These are phyloP conservation scores for Schoenoplectus triqueter DNA, from an alignment of 202 grass and related monocot genomes.

Conservation along the genomic window DNA sequence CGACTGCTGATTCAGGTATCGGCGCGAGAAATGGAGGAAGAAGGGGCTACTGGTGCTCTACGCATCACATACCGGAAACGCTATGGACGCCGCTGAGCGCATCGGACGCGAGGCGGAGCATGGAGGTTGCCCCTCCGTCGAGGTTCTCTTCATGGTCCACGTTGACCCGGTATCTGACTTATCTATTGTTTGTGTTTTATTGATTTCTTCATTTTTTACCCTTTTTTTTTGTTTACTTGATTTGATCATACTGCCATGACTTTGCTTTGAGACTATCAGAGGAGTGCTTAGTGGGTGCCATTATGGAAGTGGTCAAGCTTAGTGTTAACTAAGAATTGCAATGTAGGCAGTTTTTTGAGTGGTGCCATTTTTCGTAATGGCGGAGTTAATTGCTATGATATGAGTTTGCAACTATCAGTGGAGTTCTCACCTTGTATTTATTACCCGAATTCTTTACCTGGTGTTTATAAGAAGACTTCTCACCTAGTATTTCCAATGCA, in stretches of 20 bases:
- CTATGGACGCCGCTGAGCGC: constrained; percentile 76
- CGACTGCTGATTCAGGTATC: constrained; percentile 26
- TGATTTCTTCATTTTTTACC: background rate
- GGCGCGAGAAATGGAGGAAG: constrained; percentile 17
- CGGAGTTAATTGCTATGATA: background rate
- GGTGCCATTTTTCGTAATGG: background rate
- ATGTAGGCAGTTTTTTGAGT: background rate
- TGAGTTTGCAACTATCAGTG: background rate
- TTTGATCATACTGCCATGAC: background rate
- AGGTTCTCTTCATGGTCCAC: constrained; percentile 69
- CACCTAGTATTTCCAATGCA: constrained; percentile 30
- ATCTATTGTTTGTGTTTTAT: background rate
- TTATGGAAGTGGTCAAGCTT: too few relatives aligned
- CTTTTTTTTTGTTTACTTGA: background rate
- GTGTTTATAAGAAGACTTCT: too few relatives aligned
- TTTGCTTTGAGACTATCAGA: background rate
- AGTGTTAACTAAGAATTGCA: background rate
- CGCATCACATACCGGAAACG: constrained; percentile 77
- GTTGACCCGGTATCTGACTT: constrained; percentile 59
- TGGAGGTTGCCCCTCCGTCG: constrained; percentile 70
- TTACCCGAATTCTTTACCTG: too few relatives aligned
- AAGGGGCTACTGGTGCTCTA: constrained; percentile 67
- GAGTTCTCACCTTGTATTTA: background rate
- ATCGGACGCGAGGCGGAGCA: constrained; percentile 74
- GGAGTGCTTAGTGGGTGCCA: too few relatives aligned